Evolutionary conservation across 164 flowering plant genomes (phyloP).

Genomic region (Paratinospora sagittata): DNA sequence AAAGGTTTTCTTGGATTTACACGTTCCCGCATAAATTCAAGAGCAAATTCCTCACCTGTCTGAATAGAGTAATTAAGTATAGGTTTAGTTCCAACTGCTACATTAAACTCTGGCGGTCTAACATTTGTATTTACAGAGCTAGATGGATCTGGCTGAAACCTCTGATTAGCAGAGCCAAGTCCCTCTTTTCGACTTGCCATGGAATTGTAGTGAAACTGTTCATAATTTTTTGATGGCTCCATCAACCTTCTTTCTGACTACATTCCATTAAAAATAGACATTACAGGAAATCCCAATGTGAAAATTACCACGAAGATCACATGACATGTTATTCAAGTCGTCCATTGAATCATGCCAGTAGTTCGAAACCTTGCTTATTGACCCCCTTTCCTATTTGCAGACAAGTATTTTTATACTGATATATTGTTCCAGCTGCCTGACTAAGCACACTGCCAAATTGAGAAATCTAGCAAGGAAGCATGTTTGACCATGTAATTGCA

Average conservation of each 20-base stretch:
- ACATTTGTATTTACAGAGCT: conserved; percentile 30
- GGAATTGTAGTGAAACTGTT: conserved; percentile 29
- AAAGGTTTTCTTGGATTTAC: conserved; percentile 43
- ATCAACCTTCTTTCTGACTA: conserved; percentile 24
- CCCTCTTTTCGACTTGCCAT: conserved; percentile 40
- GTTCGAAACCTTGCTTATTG: not conserved
- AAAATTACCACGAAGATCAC: conserved; percentile 11
- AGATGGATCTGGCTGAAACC: conserved; percentile 40
- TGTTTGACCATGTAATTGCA: not conserved
- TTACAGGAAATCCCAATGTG: conserved; percentile 12
- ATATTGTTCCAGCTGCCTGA: conserved; percentile 11
- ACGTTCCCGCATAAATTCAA: conserved; percentile 74
- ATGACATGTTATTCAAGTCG: conserved; percentile 4
- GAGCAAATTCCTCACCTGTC: conserved; percentile 94
- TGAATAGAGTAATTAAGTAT: conserved; percentile 71
- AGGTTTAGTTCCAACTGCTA: conserved; percentile 43
- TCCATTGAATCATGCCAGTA: not conserved
- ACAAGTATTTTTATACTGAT: not conserved
- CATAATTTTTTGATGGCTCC: conserved; percentile 36
- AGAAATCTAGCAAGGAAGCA: not conserved
- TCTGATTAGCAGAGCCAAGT: conserved; percentile 32
- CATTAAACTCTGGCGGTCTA: conserved; percentile 44
- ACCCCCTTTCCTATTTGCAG: not conserved
- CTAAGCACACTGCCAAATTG: not conserved
- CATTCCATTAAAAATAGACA: conserved; percentile 32